Evolutionary conservation across 1,139 yeast genomes (phyloP).

Genomic region (Ogataea hybrid): DNA sequence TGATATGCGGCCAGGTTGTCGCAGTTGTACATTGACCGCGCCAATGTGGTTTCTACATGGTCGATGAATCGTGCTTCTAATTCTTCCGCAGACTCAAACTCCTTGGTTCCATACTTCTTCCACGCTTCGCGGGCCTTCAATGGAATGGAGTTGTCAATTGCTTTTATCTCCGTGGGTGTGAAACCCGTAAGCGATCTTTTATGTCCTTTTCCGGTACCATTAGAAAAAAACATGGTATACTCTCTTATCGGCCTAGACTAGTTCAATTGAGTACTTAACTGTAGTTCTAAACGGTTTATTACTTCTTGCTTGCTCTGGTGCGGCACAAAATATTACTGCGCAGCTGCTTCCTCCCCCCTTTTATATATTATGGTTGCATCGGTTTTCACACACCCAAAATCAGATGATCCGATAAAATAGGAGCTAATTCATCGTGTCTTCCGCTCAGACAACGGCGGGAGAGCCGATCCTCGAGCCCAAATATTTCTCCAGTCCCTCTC

Average conservation of each 20-base stretch:
- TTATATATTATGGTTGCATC: slow-evolving; percentile 7
- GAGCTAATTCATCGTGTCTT: background rate
- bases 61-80: slow-evolving; percentile 72
- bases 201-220: slow-evolving; percentile 25
- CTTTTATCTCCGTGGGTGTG: slow-evolving; percentile 83
- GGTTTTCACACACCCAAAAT: slow-evolving; percentile 8
- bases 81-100: slow-evolving; percentile 51
- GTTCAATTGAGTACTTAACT: too few relatives aligned
- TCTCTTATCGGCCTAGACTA: too few relatives aligned
- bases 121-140: slow-evolving; percentile 72
- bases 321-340: background rate
- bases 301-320: too few relatives aligned
- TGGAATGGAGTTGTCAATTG: slow-evolving; percentile 81
- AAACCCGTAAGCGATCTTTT: slow-evolving; percentile 86
- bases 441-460: slow-evolving; percentile 34
- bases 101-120: slow-evolving; percentile 59
- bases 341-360: slow-evolving; percentile 1
- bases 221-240: slow-evolving; percentile 9
- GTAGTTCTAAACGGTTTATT: too few relatives aligned
- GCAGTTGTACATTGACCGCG: slow-evolving; percentile 87
- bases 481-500: slow-evolving; percentile 73
- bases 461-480: slow-evolving; percentile 49
- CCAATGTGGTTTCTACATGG: slow-evolving; percentile 88
- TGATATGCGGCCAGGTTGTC: slow-evolving; percentile 92
- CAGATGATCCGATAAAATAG: slow-evolving; percentile 7